A percentile compares a stretch with the other conserved stretches of the same genome.
phyloP scores from a whole-genome alignment of 2,329 filamentous ascomycete species.

The Dendryphion nanum region DNA sequence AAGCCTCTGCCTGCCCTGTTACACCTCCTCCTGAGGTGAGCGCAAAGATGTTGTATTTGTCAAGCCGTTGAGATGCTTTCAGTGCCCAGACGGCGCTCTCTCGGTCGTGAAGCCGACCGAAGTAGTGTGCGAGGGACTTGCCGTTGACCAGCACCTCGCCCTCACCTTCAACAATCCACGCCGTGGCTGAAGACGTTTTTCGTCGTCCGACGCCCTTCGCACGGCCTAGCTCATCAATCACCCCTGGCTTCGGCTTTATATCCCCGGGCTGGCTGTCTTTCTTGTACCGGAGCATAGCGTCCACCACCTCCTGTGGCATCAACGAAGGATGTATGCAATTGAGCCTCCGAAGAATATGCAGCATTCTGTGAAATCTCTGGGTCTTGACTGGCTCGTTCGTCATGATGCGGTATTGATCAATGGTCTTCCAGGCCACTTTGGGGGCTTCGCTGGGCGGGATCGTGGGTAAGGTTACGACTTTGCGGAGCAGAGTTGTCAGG shows the following conservation, averaged over 20 bases:
- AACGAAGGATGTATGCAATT: constrained; percentile 82
- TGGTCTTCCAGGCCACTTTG: constrained; percentile 75
- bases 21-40: constrained; percentile 81
- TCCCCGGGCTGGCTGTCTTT: constrained; percentile 70
- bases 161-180: constrained; percentile 87
- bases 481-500: constrained; percentile 69
- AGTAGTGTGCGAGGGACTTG: constrained; percentile 76
- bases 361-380: constrained; percentile 73
- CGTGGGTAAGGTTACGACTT: constrained; percentile 71
- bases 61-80: constrained; percentile 75
- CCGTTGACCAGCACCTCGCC: constrained; percentile 90
- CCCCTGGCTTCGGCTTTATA: constrained; percentile 60
- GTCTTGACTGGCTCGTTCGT: constrained; percentile 51
- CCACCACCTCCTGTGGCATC: constrained; percentile 66
- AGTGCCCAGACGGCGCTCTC: constrained; percentile 93
- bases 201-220: constrained; percentile 79
- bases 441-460: constrained; percentile 65
- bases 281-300: constrained; percentile 68
- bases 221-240: constrained; percentile 74
- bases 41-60: constrained; percentile 97
- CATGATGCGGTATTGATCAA: constrained; percentile 68
- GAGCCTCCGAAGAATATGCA: constrained; percentile 73
- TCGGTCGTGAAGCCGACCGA: constrained; percentile 86
- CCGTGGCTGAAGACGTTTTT: constrained; percentile 82
- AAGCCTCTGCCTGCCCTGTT: constrained; percentile 92